Evolutionary conservation across 768 basidiomycete genomes (phyloP).

Genomic region (Termitomyces sp.): DNA sequence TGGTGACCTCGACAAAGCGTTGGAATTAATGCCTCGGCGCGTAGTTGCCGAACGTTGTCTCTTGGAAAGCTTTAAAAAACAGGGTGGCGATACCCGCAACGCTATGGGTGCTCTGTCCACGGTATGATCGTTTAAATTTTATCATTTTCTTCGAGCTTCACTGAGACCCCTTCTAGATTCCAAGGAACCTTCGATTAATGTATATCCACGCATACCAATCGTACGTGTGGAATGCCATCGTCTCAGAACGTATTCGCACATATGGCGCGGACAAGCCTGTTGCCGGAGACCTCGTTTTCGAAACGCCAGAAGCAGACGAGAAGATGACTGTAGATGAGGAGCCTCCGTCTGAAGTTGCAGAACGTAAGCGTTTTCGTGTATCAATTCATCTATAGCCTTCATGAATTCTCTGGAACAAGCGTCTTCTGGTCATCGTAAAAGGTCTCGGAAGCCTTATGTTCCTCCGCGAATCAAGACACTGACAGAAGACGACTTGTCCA

Average conservation of each 20-base stretch:
- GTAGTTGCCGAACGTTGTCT: slow-evolving; percentile 93
- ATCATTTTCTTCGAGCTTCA: not conserved
- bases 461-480: slow-evolving; percentile 73
- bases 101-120: slow-evolving; percentile 85
- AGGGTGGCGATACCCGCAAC: slow-evolving; percentile 72
- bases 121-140: slow-evolving; percentile 32
- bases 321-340: slow-evolving; percentile 30
- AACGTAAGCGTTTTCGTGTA: slow-evolving; percentile 17
- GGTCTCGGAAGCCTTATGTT: slow-evolving; percentile 50
- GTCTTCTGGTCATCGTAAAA: slow-evolving; percentile 23
- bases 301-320: slow-evolving; percentile 31
- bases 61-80: slow-evolving; percentile 84
- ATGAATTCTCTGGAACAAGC: slow-evolving; percentile 15
- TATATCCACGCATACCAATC: slow-evolving; percentile 99
- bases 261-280: slow-evolving; percentile 72
- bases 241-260: slow-evolving; percentile 84
- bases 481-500: slow-evolving; percentile 68
- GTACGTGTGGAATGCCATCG: slow-evolving; percentile 97
- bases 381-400: not conserved
- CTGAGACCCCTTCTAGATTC: slow-evolving; percentile 56
- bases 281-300: slow-evolving; percentile 89
- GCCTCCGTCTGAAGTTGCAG: slow-evolving; percentile 17
- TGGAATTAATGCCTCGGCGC: slow-evolving; percentile 82
- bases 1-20: slow-evolving; percentile 71
- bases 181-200: slow-evolving; percentile 91